A percentile compares a stretch with the other conserved stretches of the same genome.
Conservation (phyloP, 2,329 filamentous ascomycete genomes). For the Ascochyta clinopodiicola region DNA sequence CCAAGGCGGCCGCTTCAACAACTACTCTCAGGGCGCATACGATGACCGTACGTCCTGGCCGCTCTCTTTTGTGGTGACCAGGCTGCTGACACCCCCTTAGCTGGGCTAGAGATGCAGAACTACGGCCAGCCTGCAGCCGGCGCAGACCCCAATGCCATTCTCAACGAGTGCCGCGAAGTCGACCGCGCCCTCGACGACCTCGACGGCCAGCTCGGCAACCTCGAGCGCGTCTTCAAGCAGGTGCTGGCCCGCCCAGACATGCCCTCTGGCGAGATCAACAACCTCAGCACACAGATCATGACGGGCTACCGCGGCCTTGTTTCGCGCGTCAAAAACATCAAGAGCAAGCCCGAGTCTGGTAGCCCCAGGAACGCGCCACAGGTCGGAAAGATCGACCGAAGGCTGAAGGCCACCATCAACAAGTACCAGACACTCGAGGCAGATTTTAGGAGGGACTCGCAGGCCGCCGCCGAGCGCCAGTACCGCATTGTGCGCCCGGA, state of each 20-base stretch:
- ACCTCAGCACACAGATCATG: constrained; percentile 80
- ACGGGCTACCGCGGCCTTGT: constrained; percentile 79
- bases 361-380: constrained; percentile 78
- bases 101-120: constrained; percentile 72
- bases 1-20: constrained; percentile 62
- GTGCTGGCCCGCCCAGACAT: constrained; percentile 78
- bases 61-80: constrained; percentile 33
- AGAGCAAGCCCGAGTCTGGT: constrained; percentile 78
- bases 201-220: constrained; percentile 72
- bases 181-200: constrained; percentile 78
- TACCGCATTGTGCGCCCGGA: constrained; percentile 89
- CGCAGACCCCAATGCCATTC: constrained; percentile 72
- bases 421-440: constrained; percentile 82
- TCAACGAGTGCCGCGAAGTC: constrained; percentile 85
- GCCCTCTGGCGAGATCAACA: constrained; percentile 73
- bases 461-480: constrained; percentile 85
- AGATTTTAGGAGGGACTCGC: constrained; percentile 78
- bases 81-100: constrained; percentile 33
- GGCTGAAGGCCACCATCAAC: constrained; percentile 80
- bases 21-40: constrained; percentile 55
- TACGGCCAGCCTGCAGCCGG: constrained; percentile 48
- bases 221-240: constrained; percentile 73
- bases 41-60: constrained; percentile 37
- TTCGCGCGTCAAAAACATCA: constrained; percentile 79
- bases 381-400: constrained; percentile 79